Conservation (phyloP, 805 yeast genomes). For the Starmerella ratchasimensis region DNA sequence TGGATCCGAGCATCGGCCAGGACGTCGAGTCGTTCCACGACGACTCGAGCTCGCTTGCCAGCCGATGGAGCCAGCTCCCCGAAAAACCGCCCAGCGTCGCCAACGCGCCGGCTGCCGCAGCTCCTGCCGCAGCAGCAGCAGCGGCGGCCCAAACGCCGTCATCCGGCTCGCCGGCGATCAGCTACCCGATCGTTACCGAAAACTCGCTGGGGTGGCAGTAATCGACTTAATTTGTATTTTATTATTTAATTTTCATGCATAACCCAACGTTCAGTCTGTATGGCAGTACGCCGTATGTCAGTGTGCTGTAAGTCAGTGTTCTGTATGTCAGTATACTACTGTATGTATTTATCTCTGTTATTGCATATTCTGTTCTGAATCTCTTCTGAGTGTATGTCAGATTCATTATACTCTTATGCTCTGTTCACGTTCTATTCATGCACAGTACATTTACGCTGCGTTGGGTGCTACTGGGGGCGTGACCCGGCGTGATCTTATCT, state of each 20-base stretch:
- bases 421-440: too few species aligned
- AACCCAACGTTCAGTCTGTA: too few species aligned
- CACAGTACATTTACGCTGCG: too few species aligned
- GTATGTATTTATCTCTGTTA: too few species aligned
- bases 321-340: too few species aligned
- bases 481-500: too few species aligned
- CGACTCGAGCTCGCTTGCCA: constrained; percentile 9
- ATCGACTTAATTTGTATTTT: constrained; percentile 4
- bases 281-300: too few species aligned
- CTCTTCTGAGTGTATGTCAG: too few species aligned
- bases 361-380: too few species aligned
- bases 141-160: constrained; percentile 1
- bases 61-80: constrained; percentile 8
- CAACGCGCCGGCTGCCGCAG: background rate
- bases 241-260: constrained; percentile 1
- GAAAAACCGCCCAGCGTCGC: background rate
- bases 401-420: too few species aligned
- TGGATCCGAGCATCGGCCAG: constrained; percentile 15
- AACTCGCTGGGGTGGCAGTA: constrained; percentile 31
- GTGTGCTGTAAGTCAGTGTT: too few species aligned
- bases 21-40: constrained; percentile 20
- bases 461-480: too few species aligned
- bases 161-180: constrained; percentile 21
- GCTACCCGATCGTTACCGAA: constrained; percentile 30
- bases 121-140: constrained; percentile 1